Evolutionary conservation across 1,284 basidiomycete species (phyloP).

Genomic region (Sphagnurus paluster): DNA sequence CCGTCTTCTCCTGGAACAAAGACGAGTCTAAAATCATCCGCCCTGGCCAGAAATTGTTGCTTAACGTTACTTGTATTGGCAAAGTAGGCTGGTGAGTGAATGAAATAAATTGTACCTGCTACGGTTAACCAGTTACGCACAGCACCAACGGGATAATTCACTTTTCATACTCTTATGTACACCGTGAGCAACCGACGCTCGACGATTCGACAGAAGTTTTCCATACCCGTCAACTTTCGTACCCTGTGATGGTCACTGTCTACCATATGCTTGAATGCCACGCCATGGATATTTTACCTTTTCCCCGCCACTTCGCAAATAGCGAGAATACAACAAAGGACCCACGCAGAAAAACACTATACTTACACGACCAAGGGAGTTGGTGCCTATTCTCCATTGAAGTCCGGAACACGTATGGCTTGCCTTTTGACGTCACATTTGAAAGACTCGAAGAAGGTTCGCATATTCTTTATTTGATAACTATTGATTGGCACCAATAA

Average conservation of each 20-base stretch:
- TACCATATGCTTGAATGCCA: constrained; percentile 90
- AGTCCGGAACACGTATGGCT: constrained; percentile 85
- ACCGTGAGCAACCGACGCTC: constrained; percentile 39
- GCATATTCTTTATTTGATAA: constrained; percentile 2
- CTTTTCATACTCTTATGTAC: constrained; percentile 80
- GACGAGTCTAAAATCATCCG: constrained; percentile 56
- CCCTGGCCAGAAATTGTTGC: constrained; percentile 69
- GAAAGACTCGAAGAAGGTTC: constrained; percentile 62
- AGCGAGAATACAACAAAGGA: constrained; percentile 18
- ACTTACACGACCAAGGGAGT: constrained; percentile 51
- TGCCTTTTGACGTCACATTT: constrained; percentile 86
- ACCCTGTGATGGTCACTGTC: constrained; percentile 87
- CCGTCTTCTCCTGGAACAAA: constrained; percentile 80
- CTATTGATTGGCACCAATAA: constrained; percentile 6
- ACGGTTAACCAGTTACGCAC: constrained; percentile 2
- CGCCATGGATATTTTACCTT: constrained; percentile 75
- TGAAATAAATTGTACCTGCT: constrained; percentile 3
- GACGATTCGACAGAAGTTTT: constrained; percentile 52
- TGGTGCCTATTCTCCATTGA: constrained; percentile 88
- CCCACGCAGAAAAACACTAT: constrained; percentile 28
- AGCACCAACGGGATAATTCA: constrained; percentile 80
- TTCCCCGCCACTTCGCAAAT: constrained; percentile 37
- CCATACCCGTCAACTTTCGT: constrained; percentile 80
- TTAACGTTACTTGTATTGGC: constrained; percentile 79
- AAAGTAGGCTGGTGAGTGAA: constrained; percentile 84